Conservation (phyloP, 768 basidiomycete species). For the Collybiopsis confluens region DNA sequence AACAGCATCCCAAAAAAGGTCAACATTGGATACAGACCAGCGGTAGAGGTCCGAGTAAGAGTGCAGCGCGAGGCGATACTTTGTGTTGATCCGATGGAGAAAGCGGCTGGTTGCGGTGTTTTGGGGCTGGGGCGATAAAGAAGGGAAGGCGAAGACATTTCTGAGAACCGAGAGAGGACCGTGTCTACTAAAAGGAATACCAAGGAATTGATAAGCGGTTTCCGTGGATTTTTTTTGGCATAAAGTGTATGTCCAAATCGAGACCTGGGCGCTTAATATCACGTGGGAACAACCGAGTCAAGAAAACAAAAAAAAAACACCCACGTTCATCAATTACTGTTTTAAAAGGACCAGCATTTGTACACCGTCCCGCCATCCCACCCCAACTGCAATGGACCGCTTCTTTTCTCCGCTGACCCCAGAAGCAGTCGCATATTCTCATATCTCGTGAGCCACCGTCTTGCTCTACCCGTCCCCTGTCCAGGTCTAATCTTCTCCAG, state of each 20-base stretch:
- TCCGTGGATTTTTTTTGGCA: too few species aligned
- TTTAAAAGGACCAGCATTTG: not conserved
- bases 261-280: too few species aligned
- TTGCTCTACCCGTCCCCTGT: conserved; percentile 7
- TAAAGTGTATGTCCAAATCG: too few species aligned
- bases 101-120: conserved; percentile 46
- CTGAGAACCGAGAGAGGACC: not conserved
- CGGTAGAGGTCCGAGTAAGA: conserved; percentile 62
- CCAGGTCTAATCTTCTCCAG: conserved; percentile 29
- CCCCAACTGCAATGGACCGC: conserved; percentile 48
- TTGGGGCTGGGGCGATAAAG: conserved; percentile 42
- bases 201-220: not conserved
- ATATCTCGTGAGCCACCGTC: conserved; percentile 50
- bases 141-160: conserved; percentile 17
- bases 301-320: not conserved
- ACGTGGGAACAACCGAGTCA: not conserved
- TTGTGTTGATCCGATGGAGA: conserved; percentile 45
- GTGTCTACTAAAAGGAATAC: too few species aligned
- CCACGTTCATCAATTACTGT: not conserved
- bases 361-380: not conserved
- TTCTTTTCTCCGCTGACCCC: conserved; percentile 71
- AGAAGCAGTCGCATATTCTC: conserved; percentile 68
- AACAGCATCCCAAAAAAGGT: conserved; percentile 66
- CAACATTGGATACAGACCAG: conserved; percentile 61
- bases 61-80: conserved; percentile 36